Conservation (phyloP, 75 land plant genomes). For the Cunninghamia lanceolata region DNA sequence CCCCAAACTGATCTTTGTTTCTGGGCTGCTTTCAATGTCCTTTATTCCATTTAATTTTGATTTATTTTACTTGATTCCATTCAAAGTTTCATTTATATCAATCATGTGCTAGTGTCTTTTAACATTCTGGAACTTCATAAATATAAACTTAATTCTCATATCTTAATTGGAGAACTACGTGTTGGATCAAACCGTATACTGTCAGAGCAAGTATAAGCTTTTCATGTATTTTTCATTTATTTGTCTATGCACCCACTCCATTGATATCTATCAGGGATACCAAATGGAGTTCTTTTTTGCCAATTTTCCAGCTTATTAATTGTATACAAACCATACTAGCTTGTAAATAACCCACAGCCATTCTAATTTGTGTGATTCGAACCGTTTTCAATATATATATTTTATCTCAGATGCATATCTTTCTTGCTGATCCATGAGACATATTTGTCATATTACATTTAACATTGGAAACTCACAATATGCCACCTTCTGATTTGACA, state of each 20-base stretch:
- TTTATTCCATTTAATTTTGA: neutral
- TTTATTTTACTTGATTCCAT: neutral
- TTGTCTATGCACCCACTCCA: neutral
- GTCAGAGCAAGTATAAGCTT: neutral
- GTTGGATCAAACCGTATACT: neutral
- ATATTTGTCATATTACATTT: neutral
- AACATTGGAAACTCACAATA: neutral
- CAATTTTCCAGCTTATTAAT: neutral
- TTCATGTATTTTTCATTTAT: neutral
- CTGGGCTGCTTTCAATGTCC: neutral
- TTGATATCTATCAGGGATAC: neutral
- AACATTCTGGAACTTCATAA: neutral
- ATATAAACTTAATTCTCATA: neutral
- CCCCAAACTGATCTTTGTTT: neutral
- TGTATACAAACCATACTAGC: neutral
- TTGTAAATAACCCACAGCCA: neutral
- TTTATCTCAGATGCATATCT: neutral
- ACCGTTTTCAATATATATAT: neutral
- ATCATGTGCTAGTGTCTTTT: neutral
- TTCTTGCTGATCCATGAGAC: neutral
- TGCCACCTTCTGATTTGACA: slow-evolving; percentile 23
- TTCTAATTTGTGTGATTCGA: neutral
- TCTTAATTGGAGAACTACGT: neutral
- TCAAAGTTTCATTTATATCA: neutral
- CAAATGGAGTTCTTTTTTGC: neutral